Conservation (phyloP, 768 basidiomycete species). For the Phanerodontia chrysosporium region DNA sequence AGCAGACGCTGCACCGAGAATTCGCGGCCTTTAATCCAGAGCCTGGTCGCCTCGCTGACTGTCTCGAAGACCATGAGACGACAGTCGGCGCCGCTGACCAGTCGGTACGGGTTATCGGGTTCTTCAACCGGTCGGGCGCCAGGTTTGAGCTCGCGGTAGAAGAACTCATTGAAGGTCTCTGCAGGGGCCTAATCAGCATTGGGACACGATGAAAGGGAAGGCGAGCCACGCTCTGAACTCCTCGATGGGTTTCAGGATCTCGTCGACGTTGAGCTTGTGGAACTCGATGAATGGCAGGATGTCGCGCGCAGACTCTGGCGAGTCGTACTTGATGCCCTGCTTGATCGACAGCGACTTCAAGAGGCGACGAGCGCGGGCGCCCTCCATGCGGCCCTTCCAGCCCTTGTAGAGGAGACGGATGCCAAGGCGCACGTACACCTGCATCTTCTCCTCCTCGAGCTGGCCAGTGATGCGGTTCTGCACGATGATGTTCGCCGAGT, state of each 20-base stretch:
- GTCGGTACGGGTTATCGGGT: slow-evolving; percentile 68
- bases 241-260: slow-evolving; percentile 77
- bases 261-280: slow-evolving; percentile 77
- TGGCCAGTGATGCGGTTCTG: slow-evolving; percentile 91
- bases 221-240: slow-evolving; percentile 66
- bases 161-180: slow-evolving; percentile 95
- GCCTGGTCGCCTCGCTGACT: slow-evolving; percentile 74
- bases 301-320: slow-evolving; percentile 76
- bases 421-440: slow-evolving; percentile 87
- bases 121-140: slow-evolving; percentile 71
- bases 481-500: slow-evolving; percentile 97
- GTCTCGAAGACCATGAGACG: slow-evolving; percentile 93
- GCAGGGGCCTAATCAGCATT: background rate
- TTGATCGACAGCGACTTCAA: slow-evolving; percentile 90
- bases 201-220: background rate
- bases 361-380: slow-evolving; percentile 72
- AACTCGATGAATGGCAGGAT: slow-evolving; percentile 89
- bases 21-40: slow-evolving; percentile 98
- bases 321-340: slow-evolving; percentile 91
- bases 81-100: slow-evolving; percentile 92
- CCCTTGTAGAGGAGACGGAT: slow-evolving; percentile 94
- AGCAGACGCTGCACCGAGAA: slow-evolving; percentile 80
- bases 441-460: slow-evolving; percentile 98
- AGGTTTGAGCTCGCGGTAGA: slow-evolving; percentile 86
- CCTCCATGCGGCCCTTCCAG: slow-evolving; percentile 84